A percentile compares a stretch with the other conserved stretches of the same genome.
phyloP scores from a whole-genome alignment of 495 filamentous ascomycete species.

The Xylaria venustula region DNA sequence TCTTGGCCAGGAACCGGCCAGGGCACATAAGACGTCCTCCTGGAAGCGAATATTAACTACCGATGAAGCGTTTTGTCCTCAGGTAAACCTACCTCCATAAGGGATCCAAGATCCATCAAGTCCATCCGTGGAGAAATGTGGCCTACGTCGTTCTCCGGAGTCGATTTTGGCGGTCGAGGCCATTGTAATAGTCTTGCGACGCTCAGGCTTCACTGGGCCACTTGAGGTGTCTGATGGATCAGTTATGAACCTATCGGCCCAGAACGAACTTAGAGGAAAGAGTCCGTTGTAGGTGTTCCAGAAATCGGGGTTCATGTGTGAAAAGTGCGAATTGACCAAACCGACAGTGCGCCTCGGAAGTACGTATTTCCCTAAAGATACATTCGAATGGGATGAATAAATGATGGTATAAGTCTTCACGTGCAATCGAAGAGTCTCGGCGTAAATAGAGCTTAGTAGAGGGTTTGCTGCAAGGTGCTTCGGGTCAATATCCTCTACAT shows the following conservation, averaged over 20 bases:
- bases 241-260: slow-evolving; percentile 28
- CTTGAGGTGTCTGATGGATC: slow-evolving; percentile 19
- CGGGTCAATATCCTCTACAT: slow-evolving; percentile 1
- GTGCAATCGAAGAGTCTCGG: slow-evolving; percentile 29
- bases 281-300: slow-evolving; percentile 23
- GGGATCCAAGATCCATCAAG: slow-evolving; percentile 25
- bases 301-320: slow-evolving; percentile 19
- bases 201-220: slow-evolving; percentile 13
- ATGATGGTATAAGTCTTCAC: slow-evolving; percentile 15
- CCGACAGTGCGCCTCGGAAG: slow-evolving; percentile 9
- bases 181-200: not conserved
- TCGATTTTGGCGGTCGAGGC: not conserved
- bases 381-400: slow-evolving; percentile 1
- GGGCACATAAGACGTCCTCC: slow-evolving; percentile 20
- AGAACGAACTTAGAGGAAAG: slow-evolving; percentile 22
- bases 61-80: not conserved
- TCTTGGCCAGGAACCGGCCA: slow-evolving; percentile 31
- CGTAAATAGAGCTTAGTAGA: slow-evolving; percentile 28
- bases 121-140: slow-evolving; percentile 21
- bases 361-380: not conserved
- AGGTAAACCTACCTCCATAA: slow-evolving; percentile 25
- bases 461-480: slow-evolving; percentile 17
- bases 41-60: not conserved
- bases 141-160: not conserved
- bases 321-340: slow-evolving; percentile 4